Conservation (phyloP, 2,329 filamentous ascomycete genomes). For the Aureobasidium sp. region DNA sequence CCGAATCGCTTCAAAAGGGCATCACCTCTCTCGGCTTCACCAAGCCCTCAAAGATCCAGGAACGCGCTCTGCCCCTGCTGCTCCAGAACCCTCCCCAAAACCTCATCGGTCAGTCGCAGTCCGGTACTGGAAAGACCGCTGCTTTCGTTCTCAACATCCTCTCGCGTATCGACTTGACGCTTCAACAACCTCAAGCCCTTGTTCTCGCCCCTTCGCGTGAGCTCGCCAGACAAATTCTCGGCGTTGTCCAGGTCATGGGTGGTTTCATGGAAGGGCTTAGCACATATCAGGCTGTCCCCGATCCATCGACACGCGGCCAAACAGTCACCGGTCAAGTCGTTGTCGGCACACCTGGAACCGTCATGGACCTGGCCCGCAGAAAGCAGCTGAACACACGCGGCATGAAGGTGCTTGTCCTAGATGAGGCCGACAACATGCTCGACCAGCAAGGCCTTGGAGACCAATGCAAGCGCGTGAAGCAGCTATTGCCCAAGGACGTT, state of each 20-base stretch:
- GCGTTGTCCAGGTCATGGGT: conserved; percentile 76
- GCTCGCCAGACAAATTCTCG: conserved; percentile 86
- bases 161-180: conserved; percentile 68
- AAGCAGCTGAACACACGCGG: conserved; percentile 62
- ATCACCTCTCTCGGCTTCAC: conserved; percentile 76
- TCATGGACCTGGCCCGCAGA: conserved; percentile 75
- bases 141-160: conserved; percentile 92
- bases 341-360: conserved; percentile 89
- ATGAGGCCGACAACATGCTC: conserved; percentile 98
- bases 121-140: conserved; percentile 94
- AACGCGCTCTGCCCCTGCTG: conserved; percentile 84
- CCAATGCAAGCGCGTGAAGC: conserved; percentile 84
- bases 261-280: conserved; percentile 67
- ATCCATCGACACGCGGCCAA: conserved; percentile 60
- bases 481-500: conserved; percentile 62
- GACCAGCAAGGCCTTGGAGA: conserved; percentile 92
- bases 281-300: conserved; percentile 75
- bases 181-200: conserved; percentile 71
- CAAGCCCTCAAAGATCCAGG: conserved; percentile 97
- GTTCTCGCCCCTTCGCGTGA: conserved; percentile 89
- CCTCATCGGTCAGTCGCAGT: conserved; percentile 98
- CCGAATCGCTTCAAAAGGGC: conserved; percentile 62
- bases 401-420: conserved; percentile 78
- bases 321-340: conserved; percentile 69
- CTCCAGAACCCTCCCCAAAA: conserved; percentile 80